These are phyloP conservation scores for Candida sp. DNA, from an alignment of 1,139 yeast genomes.

Conservation along the genomic window DNA sequence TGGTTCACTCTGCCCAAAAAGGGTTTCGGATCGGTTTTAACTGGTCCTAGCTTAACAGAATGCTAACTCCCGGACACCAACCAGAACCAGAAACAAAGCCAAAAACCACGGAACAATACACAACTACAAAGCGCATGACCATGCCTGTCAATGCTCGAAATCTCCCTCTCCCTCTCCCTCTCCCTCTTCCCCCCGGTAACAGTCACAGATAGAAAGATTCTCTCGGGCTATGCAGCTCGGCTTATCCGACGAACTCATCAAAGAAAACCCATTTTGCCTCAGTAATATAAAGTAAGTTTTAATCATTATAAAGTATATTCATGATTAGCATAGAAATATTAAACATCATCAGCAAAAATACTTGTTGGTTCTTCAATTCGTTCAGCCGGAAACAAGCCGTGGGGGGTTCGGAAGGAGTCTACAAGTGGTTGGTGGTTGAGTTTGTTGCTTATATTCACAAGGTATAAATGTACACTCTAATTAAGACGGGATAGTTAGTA, in stretches of 20 bases:
- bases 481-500: conserved; percentile 37
- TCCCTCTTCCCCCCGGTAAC: no score
- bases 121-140: no score
- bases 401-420: background rate
- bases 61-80: no score
- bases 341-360: conserved; percentile 46
- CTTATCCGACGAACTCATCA: background rate
- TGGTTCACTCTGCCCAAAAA: background rate
- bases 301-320: conserved; percentile 38
- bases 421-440: background rate
- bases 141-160: no score
- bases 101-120: no score
- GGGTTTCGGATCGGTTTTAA: background rate
- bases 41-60: background rate
- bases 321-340: conserved; percentile 54
- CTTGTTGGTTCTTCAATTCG: background rate
- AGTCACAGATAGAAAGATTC: background rate
- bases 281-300: conserved; percentile 23
- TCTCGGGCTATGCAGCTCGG: background rate
- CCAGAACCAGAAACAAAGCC: no score
- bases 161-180: no score
- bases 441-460: conserved; percentile 7
- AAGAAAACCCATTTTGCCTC: background rate
- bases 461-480: background rate
- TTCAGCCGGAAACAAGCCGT: background rate